Base-by-base conservation (phyloP, 2,329 filamentous ascomycete genomes). In the Fusarium abutilonis region DNA sequence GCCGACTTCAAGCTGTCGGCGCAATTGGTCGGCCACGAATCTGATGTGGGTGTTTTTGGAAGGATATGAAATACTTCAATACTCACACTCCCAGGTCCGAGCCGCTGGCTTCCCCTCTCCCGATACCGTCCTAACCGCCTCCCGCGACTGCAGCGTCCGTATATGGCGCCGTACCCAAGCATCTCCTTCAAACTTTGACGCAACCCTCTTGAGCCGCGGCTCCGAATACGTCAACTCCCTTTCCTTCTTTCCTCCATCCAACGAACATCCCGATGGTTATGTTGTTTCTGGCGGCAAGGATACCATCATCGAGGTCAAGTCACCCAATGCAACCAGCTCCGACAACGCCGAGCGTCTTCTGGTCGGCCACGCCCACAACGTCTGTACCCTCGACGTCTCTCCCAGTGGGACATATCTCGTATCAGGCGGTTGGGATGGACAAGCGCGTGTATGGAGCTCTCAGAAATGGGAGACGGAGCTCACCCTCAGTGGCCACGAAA, bases 361-460 rank as follows among this genome's bases (percentile, higher is more conserved):
- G 9, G 80, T 97, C 46, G 94, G 95, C 11, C 95, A 99, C 74
- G 83, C 86, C 17, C 86, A 90, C 74, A 98, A 98, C 70, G 88
- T 99, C 41, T 97, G 94, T 74, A 85, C 93, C 9, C 78, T 99
- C 40, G 92, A 96, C 70, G 88, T 92, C 14, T 89, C 89, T 46
- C 85, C 89, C 1, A 84, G 88, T 56, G 89, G 89, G 2, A 85
- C 80, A 41, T 91, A 87, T 74, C 82, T 98, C 36, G 88, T 97
- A 42, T 98, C 94, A 65, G 95, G 94, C 29, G 91, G 93, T 70
- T 99, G 95, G 95, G 95, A 99, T 76, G 86, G 86, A 28, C 90
- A 93, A 64, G 93, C 92, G 26, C 89, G 92, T 51, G 79, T 98
- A 48, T 99, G 95, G 95, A 84, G 83, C 62, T 80, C 95, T n/a